These are phyloP conservation scores for Beauveria varroae DNA, from an alignment of 2,329 filamentous ascomycete genomes.

Conservation along the genomic window DNA sequence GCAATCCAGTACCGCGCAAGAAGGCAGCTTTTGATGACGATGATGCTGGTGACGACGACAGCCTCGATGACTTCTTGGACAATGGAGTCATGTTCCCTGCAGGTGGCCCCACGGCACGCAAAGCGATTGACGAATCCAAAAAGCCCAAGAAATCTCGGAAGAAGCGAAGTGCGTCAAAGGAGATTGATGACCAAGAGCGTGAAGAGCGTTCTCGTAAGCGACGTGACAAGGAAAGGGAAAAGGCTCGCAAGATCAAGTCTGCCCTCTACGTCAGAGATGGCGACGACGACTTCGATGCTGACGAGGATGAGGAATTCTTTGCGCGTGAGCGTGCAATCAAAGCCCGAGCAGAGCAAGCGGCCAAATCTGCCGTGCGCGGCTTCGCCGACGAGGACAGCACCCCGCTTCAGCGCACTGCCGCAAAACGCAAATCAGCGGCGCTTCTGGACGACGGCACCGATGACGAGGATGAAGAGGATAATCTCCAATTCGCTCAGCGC, in stretches of 20 bases:
- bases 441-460: slow-evolving; percentile 21
- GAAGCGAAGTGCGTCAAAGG: slow-evolving; percentile 35
- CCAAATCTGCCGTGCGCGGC: slow-evolving; percentile 17
- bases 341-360: slow-evolving; percentile 39
- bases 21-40: slow-evolving; percentile 64
- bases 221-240: slow-evolving; percentile 65
- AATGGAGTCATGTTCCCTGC: slow-evolving; percentile 60
- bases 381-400: slow-evolving; percentile 11
- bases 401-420: slow-evolving; percentile 8
- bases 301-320: slow-evolving; percentile 66
- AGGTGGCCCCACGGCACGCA: slow-evolving; percentile 55
- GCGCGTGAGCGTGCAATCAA: slow-evolving; percentile 57
- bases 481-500: slow-evolving; percentile 16
- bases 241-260: slow-evolving; percentile 74
- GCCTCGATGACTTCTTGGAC: slow-evolving; percentile 36
- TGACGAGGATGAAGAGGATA: slow-evolving; percentile 19
- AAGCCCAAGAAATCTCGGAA: slow-evolving; percentile 43
- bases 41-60: slow-evolving; percentile 62
- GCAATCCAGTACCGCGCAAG: slow-evolving; percentile 51
- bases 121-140: slow-evolving; percentile 47
- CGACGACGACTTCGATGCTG: slow-evolving; percentile 83
- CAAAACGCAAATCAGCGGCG: slow-evolving; percentile 22
- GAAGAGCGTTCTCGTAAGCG: slow-evolving; percentile 55
- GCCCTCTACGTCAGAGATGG: slow-evolving; percentile 71
- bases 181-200: slow-evolving; percentile 54